These are phyloP conservation scores for Mycogone perniciosa DNA, from an alignment of 2,329 filamentous ascomycete genomes.

Conservation along the genomic window DNA sequence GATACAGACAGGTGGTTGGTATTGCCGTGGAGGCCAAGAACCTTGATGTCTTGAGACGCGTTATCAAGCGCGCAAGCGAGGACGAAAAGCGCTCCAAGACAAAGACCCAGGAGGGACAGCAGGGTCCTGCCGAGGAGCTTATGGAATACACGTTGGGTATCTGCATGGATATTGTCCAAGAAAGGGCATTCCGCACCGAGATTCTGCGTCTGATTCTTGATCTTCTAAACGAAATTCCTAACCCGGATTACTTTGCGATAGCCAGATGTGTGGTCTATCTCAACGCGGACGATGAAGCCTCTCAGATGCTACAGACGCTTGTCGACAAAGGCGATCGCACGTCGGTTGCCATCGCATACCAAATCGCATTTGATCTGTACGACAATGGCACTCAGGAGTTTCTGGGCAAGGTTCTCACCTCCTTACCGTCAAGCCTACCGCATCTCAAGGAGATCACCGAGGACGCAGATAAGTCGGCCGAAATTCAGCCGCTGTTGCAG, in stretches of 20 bases:
- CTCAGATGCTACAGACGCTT: slow-evolving; percentile 74
- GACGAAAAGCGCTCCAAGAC: slow-evolving; percentile 68
- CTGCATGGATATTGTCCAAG: slow-evolving; percentile 96
- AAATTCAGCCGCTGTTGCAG: slow-evolving; percentile 44
- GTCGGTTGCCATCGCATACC: slow-evolving; percentile 82
- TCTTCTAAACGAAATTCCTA: slow-evolving; percentile 86
- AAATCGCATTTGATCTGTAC: slow-evolving; percentile 96
- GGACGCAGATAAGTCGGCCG: slow-evolving; percentile 36
- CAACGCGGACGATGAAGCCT: slow-evolving; percentile 85
- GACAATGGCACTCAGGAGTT: slow-evolving; percentile 99
- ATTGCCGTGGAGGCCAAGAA: slow-evolving; percentile 95
- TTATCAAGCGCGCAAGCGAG: slow-evolving; percentile 83
- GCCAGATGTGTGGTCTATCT: slow-evolving; percentile 96
- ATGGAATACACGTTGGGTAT: slow-evolving; percentile 96
- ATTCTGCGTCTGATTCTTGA: slow-evolving; percentile 91
- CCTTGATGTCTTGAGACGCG: slow-evolving; percentile 74
- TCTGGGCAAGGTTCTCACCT: slow-evolving; percentile 77
- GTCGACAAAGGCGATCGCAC: slow-evolving; percentile 72
- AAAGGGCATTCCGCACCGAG: slow-evolving; percentile 74
- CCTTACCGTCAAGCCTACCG: slow-evolving; percentile 56
- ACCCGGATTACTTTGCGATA: slow-evolving; percentile 95
- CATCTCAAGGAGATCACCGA: slow-evolving; percentile 37
- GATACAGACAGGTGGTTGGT: slow-evolving; percentile 92
- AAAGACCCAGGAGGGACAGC: slow-evolving; percentile 42
- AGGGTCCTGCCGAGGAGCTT: slow-evolving; percentile 73